Evolutionary conservation across 208 protist genomes (phyloP), one percentile per base, ranked within the genome.

Genomic region (Crithidia mellificae): DNA sequence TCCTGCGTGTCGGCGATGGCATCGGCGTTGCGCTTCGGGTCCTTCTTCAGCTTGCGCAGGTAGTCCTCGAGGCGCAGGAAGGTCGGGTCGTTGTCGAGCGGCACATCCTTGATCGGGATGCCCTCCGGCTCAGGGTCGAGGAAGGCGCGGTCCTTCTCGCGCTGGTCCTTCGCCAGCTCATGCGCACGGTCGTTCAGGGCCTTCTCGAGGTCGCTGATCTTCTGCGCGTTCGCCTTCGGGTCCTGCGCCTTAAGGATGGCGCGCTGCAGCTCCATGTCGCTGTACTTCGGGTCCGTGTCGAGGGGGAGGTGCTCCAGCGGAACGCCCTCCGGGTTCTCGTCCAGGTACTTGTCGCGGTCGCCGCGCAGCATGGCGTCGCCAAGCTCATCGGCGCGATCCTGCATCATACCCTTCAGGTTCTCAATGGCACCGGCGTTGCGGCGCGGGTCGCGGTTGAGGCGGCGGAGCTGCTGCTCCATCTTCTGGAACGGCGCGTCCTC

Each of bases 81-180:
- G 49, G 80, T 83, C 17, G 68, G 49, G 58, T 87, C 83, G 36
- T 73, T 70, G 39, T 85, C 85, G 20, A 87, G 74, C 24, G 78
- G 78, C 24, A 93, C 76, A 24, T 86, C 71, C 15, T 32, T 61
- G 49, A 93, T 80, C 14, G 85, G 82, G 58, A 92, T 84, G 32
- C 85, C 83, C 66, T 95, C 83, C 41, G 84, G 83, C 66, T 89
- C 82, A 12, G 59, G 74, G 57, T 90, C 89, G 19, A 95, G 75
- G 61, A 81, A 81, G 46, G 71, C 75, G 57, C 85, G 80, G 32
- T 92, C 86, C 36, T 83, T 80, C 41, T 72, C 43, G 12, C 78
- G 71, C 69, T 80, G 61, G 47, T 79, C 68, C 55, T 70, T 65
- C 29, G 90, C 90, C 19, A 95, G 68, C 52, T 90, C 83, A 32